Evolutionary conservation across 2,329 filamentous ascomycete species (phyloP).

Genomic region (Colletotrichum abscissum): DNA sequence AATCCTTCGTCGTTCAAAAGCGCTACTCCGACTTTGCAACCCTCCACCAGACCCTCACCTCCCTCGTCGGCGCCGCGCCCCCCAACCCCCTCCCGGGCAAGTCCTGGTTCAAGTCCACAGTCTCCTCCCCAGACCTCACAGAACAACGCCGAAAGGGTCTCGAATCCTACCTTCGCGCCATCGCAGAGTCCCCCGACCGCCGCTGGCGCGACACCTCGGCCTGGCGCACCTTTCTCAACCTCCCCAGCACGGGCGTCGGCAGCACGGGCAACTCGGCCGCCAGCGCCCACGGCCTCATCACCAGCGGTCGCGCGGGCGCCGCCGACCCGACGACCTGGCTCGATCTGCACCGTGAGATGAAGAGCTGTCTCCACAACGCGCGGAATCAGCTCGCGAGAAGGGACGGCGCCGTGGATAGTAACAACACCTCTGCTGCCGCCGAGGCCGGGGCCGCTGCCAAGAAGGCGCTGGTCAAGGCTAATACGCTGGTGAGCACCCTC

Average conservation of each 20-base stretch:
- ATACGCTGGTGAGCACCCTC: slow-evolving; percentile 70
- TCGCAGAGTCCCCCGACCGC: slow-evolving; percentile 78
- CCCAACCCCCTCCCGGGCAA: slow-evolving; percentile 77
- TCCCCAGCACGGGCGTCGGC: slow-evolving; percentile 60
- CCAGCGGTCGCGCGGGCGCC: slow-evolving; percentile 34
- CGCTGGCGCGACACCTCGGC: slow-evolving; percentile 79
- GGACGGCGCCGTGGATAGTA: slow-evolving; percentile 62
- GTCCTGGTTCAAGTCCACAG: slow-evolving; percentile 81
- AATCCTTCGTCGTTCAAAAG: slow-evolving; percentile 81
- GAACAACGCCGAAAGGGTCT: slow-evolving; percentile 76
- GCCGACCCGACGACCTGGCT: slow-evolving; percentile 78
- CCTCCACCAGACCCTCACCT: slow-evolving; percentile 72
- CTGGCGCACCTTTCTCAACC: slow-evolving; percentile 80
- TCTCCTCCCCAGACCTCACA: slow-evolving; percentile 75
- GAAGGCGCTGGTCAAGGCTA: slow-evolving; percentile 76
- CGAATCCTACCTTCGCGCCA: slow-evolving; percentile 77
- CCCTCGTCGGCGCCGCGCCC: slow-evolving; percentile 70
- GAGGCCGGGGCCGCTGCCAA: slow-evolving; percentile 82
- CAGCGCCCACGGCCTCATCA: slow-evolving; percentile 57
- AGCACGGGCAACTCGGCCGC: slow-evolving; percentile 61
- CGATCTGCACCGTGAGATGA: slow-evolving; percentile 80
- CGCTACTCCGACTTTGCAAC: slow-evolving; percentile 83
- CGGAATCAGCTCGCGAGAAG: slow-evolving; percentile 73
- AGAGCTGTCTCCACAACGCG: slow-evolving; percentile 75
- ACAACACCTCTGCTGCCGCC: slow-evolving; percentile 55